These are phyloP conservation scores for Fusarium austroafricanum DNA, from an alignment of 2,329 filamentous ascomycete species.

Conservation along the genomic window DNA sequence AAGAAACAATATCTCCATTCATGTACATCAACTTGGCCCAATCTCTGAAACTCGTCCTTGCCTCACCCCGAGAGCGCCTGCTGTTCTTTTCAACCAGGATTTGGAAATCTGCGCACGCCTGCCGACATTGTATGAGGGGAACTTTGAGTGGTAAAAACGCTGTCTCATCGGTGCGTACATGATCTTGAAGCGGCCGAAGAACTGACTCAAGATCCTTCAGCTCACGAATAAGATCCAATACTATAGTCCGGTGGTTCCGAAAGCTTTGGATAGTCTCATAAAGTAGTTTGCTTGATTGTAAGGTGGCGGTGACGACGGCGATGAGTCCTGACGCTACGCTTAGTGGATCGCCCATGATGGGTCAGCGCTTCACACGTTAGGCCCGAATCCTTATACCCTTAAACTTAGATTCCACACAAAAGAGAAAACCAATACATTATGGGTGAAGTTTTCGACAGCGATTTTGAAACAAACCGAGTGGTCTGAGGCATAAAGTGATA, in stretches of 20 bases:
- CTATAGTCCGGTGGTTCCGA: slow-evolving; percentile 20
- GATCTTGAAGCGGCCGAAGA: not conserved
- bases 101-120: slow-evolving; percentile 56
- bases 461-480: not conserved
- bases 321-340: slow-evolving; percentile 15
- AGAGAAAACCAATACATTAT: not conserved
- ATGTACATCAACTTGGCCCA: slow-evolving; percentile 59
- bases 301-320: slow-evolving; percentile 25
- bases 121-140: slow-evolving; percentile 55
- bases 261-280: slow-evolving; percentile 37
- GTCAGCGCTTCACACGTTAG: not conserved
- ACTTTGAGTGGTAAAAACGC: slow-evolving; percentile 39
- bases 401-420: not conserved
- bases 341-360: slow-evolving; percentile 8
- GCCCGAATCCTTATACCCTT: no score
- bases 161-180: slow-evolving; percentile 16
- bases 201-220: slow-evolving; percentile 7
- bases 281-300: slow-evolving; percentile 35
- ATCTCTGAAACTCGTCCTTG: slow-evolving; percentile 52
- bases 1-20: slow-evolving; percentile 56
- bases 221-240: slow-evolving; percentile 21
- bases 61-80: not conserved
- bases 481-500: not conserved
- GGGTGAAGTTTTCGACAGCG: not conserved
- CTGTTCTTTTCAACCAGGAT: slow-evolving; percentile 51